Evolutionary conservation across 176 grass and related monocot genomes (phyloP).

Genomic region (Pontederia crassipes): DNA sequence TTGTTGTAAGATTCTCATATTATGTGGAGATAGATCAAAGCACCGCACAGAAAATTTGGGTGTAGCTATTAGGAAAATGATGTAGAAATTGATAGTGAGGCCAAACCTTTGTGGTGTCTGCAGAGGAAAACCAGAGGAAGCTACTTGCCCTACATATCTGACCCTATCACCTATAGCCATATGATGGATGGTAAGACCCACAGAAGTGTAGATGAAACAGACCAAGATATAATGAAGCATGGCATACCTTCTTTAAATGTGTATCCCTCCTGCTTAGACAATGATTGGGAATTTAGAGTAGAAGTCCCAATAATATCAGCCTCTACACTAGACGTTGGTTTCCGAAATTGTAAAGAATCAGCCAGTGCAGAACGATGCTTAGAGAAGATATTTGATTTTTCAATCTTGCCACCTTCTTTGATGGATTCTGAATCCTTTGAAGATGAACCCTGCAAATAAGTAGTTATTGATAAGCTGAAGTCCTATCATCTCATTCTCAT

Average conservation of each 20-base stretch:
- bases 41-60: not conserved
- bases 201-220: not conserved
- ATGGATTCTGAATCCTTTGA: constrained; percentile 56
- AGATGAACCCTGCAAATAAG: constrained; percentile 50
- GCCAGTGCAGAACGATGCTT: constrained; percentile 1
- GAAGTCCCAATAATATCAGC: constrained; percentile 15
- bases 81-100: not conserved
- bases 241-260: constrained; percentile 3
- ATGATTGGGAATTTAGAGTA: constrained; percentile 13
- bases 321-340: constrained; percentile 13
- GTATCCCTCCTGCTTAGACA: constrained; percentile 17
- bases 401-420: constrained; percentile 47
- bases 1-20: too few relatives aligned
- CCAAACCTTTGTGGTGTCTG: constrained; percentile 21
- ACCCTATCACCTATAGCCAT: constrained; percentile 79
- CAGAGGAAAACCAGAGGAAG: constrained; percentile 22
- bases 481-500: not conserved
- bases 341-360: constrained; percentile 12
- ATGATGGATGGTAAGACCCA: constrained; percentile 13
- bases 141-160: constrained; percentile 47
- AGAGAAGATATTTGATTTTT: constrained; percentile 12
- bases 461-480: not conserved
- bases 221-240: not conserved
- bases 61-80: not conserved
- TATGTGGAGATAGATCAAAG: too few relatives aligned